phyloP scores from a whole-genome alignment of 2,329 filamentous ascomycete genomes.

The Alternaria arbusti region DNA sequence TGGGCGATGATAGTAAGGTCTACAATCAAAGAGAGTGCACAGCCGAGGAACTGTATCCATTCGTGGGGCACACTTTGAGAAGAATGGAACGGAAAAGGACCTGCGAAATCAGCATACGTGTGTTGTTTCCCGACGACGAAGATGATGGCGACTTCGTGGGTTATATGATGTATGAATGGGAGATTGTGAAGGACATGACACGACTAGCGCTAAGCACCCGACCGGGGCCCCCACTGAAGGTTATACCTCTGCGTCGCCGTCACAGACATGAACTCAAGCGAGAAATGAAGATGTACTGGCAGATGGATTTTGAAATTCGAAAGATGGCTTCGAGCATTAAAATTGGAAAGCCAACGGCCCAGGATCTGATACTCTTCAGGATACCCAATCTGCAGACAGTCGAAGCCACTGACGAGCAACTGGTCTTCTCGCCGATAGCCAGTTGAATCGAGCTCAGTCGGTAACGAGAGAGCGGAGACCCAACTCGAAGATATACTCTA shows the following conservation, averaged over 20 bases:
- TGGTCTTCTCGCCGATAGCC: background rate
- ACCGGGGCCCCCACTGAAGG: background rate
- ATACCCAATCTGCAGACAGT: background rate
- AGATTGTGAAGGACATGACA: background rate
- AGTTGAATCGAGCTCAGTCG: background rate
- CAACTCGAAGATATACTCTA: too few relatives aligned
- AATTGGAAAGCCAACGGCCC: background rate
- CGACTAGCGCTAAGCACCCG: background rate
- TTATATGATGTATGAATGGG: background rate
- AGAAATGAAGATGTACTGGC: background rate
- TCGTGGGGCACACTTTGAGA: background rate
- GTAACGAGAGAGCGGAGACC: background rate
- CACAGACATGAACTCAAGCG: background rate
- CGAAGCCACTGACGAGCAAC: background rate
- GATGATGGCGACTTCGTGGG: background rate
- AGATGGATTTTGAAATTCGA: background rate
- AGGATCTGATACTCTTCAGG: background rate
- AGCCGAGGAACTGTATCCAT: background rate
- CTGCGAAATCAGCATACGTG: background rate
- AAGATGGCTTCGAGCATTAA: background rate
- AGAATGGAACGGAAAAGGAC: background rate
- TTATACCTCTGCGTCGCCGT: background rate
- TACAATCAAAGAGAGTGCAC: background rate
- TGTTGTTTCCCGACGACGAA: background rate
- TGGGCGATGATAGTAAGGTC: background rate